phyloP scores from a whole-genome alignment of 257 asterid species.

The Solanum sparsipilum region DNA sequence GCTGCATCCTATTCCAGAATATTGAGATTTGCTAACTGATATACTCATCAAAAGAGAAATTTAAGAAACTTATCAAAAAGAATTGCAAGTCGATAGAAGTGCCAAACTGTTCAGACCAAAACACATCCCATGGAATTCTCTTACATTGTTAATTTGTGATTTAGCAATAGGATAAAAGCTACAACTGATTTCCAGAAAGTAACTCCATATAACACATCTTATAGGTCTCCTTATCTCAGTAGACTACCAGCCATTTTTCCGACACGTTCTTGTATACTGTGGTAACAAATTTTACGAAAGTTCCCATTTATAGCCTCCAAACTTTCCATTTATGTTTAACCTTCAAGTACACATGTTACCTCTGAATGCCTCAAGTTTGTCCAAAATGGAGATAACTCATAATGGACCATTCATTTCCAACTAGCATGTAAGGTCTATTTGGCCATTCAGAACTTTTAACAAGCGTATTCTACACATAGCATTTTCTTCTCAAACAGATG shows the following conservation, averaged over 20 bases:
- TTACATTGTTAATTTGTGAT: not conserved
- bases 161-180: not conserved
- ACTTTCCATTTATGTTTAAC: not conserved
- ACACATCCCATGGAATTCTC: not conserved
- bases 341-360: not conserved
- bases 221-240: not conserved
- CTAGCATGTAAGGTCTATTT: not conserved
- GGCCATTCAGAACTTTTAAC: not conserved
- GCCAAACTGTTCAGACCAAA: not conserved
- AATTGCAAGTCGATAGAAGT: not conserved
- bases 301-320: not conserved
- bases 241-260: not conserved
- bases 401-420: not conserved
- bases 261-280: not conserved
- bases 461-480: not conserved
- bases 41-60: not conserved
- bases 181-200: not conserved
- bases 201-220: not conserved
- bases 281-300: not conserved
- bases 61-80: not conserved
- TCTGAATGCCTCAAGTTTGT: not conserved
- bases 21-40: not conserved
- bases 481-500: not conserved
- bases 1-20: not conserved
- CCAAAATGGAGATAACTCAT: not conserved